phyloP scores from a whole-genome alignment of 1,284 basidiomycete species.

The Apiotrichum brassicae region DNA sequence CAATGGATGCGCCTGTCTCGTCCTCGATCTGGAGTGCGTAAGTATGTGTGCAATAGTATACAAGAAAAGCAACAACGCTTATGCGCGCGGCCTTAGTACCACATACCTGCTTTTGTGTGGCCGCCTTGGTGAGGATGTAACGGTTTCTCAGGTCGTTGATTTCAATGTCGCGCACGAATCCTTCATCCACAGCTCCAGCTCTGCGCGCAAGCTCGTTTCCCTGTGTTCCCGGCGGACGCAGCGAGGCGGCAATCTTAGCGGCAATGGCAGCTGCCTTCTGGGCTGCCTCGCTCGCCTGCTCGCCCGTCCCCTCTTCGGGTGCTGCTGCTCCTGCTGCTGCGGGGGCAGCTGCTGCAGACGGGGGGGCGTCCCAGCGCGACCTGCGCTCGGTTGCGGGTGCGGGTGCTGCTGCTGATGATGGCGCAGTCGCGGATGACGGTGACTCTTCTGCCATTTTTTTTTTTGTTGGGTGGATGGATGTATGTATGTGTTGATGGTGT shows the following conservation, averaged over 20 bases:
- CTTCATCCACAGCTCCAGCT: constrained; percentile 65
- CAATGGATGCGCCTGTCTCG: constrained; percentile 81
- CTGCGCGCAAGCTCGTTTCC: constrained; percentile 52
- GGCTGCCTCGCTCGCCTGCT: constrained; percentile 60
- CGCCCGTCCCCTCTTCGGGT: constrained; percentile 45
- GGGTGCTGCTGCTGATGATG: not conserved
- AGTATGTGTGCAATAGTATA: no score
- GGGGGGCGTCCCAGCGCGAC: constrained; percentile 14
- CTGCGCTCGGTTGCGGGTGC: constrained; percentile 13
- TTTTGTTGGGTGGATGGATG: constrained; percentile 2
- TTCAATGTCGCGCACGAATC: constrained; percentile 86
- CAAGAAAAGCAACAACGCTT: no score
- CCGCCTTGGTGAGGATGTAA: constrained; percentile 88
- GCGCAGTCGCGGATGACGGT: not conserved
- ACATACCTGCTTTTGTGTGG: constrained; percentile 82
- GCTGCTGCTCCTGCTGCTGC: constrained; percentile 52
- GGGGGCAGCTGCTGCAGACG: constrained; percentile 27
- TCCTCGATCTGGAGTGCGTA: constrained; percentile 63
- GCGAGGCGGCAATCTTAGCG: constrained; percentile 83
- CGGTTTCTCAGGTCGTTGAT: constrained; percentile 96
- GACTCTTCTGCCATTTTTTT: not conserved
- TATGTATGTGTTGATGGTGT: not conserved
- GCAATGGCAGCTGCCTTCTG: constrained; percentile 61
- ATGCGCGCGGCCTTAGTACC: not conserved
- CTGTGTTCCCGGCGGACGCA: constrained; percentile 45